These are phyloP conservation scores for Ceratobasidium sp. DNA, from an alignment of 1,284 basidiomycete genomes.

Conservation along the genomic window DNA sequence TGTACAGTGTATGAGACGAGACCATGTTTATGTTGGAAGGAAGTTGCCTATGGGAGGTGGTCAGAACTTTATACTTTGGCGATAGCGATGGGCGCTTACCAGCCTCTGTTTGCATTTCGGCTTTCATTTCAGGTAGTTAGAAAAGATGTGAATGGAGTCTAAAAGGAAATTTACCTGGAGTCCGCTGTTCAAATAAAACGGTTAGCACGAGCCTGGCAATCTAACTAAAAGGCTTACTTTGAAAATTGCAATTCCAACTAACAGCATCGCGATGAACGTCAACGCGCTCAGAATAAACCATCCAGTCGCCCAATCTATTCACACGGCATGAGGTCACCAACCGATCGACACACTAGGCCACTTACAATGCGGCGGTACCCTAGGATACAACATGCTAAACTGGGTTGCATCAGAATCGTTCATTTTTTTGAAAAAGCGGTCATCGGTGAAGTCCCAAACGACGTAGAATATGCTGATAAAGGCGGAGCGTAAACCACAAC, in stretches of 20 bases:
- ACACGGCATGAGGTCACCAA: not conserved
- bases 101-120: slow-evolving; percentile 60
- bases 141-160: not conserved
- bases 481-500: slow-evolving; percentile 35
- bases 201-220: not conserved
- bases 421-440: slow-evolving; percentile 86
- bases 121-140: slow-evolving; percentile 52
- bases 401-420: slow-evolving; percentile 88
- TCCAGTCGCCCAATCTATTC: slow-evolving; percentile 49
- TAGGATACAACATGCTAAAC: slow-evolving; percentile 76
- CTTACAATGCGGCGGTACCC: slow-evolving; percentile 74
- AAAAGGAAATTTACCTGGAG: slow-evolving; percentile 32
- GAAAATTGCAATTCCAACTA: slow-evolving; percentile 80
- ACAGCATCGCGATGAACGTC: slow-evolving; percentile 74
- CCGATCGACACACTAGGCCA: not conserved
- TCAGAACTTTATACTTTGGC: slow-evolving; percentile 7
- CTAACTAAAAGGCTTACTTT: slow-evolving; percentile 62
- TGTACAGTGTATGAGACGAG: slow-evolving; percentile 14
- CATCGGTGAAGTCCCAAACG: slow-evolving; percentile 86
- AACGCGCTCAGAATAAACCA: slow-evolving; percentile 81
- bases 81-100: slow-evolving; percentile 53
- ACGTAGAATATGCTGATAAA: slow-evolving; percentile 75
- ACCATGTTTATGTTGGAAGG: slow-evolving; percentile 48
- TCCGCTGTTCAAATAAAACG: slow-evolving; percentile 2
- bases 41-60: slow-evolving; percentile 46